Conservation (phyloP, 2,329 filamentous ascomycete species). For the Ramularia endophylla region DNA sequence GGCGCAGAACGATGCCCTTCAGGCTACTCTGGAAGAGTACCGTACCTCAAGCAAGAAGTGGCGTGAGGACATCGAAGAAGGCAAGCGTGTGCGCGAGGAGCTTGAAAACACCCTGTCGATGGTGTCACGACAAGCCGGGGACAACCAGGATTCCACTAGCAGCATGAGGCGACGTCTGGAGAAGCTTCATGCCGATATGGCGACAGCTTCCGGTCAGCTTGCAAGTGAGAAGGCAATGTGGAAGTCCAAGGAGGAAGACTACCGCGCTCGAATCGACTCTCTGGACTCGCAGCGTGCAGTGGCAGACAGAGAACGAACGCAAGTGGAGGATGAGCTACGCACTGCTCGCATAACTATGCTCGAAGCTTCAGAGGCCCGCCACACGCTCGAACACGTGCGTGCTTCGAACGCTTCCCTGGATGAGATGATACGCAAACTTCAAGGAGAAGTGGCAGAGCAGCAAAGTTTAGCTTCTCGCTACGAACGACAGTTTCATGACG, state of each 20-base stretch:
- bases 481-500: conserved; percentile 78
- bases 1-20: conserved; percentile 55
- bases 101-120: conserved; percentile 57
- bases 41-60: conserved; percentile 54
- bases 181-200: conserved; percentile 82
- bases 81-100: conserved; percentile 60
- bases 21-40: conserved; percentile 59
- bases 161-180: conserved; percentile 75
- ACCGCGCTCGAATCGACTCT: conserved; percentile 48
- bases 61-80: conserved; percentile 53
- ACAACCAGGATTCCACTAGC: conserved; percentile 58
- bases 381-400: conserved; percentile 54
- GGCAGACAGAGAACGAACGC: conserved; percentile 38
- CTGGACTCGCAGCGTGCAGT: conserved; percentile 48
- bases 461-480: conserved; percentile 63
- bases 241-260: conserved; percentile 60
- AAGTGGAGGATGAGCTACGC: conserved; percentile 43
- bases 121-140: conserved; percentile 73
- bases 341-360: conserved; percentile 55
- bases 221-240: conserved; percentile 75
- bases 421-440: conserved; percentile 25
- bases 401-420: conserved; percentile 23
- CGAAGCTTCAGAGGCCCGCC: conserved; percentile 69
- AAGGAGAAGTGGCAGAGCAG: conserved; percentile 63
- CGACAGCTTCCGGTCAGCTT: conserved; percentile 68